Percentiles rank a stretch among this genome's conserved stretches.
Evolutionary conservation across 163 green algal species (phyloP).

Genomic region (Chlamydomonas reinhardtii): DNA sequence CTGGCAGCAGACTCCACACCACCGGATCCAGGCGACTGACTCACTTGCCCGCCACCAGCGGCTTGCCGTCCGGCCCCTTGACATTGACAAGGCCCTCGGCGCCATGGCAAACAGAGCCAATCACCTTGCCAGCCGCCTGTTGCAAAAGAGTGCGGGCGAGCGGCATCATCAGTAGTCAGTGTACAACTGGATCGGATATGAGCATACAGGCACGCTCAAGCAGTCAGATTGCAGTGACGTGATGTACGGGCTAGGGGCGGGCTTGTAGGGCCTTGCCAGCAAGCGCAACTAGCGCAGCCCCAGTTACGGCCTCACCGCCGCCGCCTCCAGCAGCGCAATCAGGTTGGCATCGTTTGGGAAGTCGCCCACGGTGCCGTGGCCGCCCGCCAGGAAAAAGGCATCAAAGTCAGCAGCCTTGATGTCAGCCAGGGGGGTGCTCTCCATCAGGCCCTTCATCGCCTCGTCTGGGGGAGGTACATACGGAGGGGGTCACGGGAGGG

Average conservation of each 20-base stretch:
- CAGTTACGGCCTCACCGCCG: neutral
- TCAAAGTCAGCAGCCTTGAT: slow-evolving; percentile 38
- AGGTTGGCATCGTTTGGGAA: neutral
- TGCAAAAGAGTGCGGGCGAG: too few relatives aligned
- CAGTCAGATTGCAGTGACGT: too few relatives aligned
- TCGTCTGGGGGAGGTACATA: neutral
- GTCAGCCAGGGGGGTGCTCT: neutral
- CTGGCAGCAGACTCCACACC: too few relatives aligned
- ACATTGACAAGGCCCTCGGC: slow-evolving; percentile 32
- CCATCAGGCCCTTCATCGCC: slow-evolving; percentile 6
- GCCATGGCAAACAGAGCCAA: slow-evolving; percentile 38
- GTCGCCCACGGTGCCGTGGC: slow-evolving; percentile 30
- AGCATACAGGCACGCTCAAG: too few relatives aligned
- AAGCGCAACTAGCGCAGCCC: too few relatives aligned
- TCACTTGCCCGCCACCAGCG: slow-evolving; percentile 43
- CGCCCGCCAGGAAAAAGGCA: slow-evolving; percentile 40
- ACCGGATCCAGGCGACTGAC: too few relatives aligned
- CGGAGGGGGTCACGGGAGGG: neutral
- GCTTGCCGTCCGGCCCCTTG: slow-evolving; percentile 39
- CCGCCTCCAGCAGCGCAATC: too few relatives aligned
- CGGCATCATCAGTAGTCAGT: too few relatives aligned
- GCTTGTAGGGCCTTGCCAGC: too few relatives aligned
- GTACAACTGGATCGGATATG: too few relatives aligned
- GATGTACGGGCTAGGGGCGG: too few relatives aligned
- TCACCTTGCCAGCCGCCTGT: slow-evolving; percentile 18